Evolutionary conservation across 768 basidiomycete genomes (phyloP), one percentile per base, ranked within the genome.

Genomic region (Termitomyces sp.): DNA sequence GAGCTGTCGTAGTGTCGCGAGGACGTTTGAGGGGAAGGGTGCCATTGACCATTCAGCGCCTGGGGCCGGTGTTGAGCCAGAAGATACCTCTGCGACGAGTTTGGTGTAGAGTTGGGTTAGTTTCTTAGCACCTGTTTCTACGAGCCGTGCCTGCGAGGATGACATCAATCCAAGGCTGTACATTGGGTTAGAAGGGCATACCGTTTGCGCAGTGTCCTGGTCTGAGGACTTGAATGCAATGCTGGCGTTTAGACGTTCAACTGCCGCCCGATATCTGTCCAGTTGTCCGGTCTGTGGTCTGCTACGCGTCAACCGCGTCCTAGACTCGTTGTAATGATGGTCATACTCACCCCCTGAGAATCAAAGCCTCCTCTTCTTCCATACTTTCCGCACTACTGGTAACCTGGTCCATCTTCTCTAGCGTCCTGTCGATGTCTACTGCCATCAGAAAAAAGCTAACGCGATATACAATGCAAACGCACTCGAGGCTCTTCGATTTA

Each of bases 101-200:
- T 91, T 92, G n/a, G 91, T 94, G 69, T 89, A 94, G 13, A 92
- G 74, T 66, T 92, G 91, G 0, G 86, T 81, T 11, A 94, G 78
- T 69, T 92, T 92, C 77, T 92, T 92, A 6, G 86, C 85, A 8
- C 92, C 92, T 1, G 90, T 90, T 75, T 93, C 91, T 9, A 93
- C 78, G 5, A 94, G 81, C 45, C 88, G 84, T n/a, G 89, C 88
- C 80, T 77, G 63, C 16, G 38, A 53, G 48, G 8, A 54, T 16
- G 36, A 60, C 39, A 20, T 60, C 28, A 32, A 44, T 22, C 2
- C 40, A 3, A 36, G 39, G 18, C 36, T 49, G 11, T 58, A 18
- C 7, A 42, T 32, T 15, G 12, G 18, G 18, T 57, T 32, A 11
- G 7, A 7, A 8, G 22, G 57, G 71, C 60, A 35, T 54, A 88